These are phyloP conservation scores for Nemania diffusa DNA, from an alignment of 2,329 filamentous ascomycete genomes.

Conservation along the genomic window DNA sequence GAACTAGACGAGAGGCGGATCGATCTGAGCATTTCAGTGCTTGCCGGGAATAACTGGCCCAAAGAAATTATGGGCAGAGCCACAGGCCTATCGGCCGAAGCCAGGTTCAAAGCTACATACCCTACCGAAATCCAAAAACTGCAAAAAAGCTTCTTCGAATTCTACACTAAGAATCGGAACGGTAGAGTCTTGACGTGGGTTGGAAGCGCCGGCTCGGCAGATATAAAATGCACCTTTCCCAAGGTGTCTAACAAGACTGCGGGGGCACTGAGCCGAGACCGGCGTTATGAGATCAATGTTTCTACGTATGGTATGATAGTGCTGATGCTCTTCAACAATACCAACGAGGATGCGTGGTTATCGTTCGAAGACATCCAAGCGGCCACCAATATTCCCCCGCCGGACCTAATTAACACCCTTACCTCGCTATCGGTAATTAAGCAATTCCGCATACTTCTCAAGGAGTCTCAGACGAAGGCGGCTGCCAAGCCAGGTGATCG, in stretches of 20 bases:
- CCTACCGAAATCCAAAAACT: constrained; percentile 78
- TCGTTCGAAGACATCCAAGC: constrained; percentile 83
- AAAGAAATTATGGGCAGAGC: constrained; percentile 81
- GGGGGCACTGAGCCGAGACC: constrained; percentile 67
- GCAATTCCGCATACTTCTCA: constrained; percentile 76
- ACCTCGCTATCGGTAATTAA: constrained; percentile 87
- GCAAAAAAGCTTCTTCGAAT: constrained; percentile 87
- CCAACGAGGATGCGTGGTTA: constrained; percentile 63
- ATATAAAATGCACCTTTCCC: constrained; percentile 83
- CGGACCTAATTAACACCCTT: constrained; percentile 80
- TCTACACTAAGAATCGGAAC: constrained; percentile 87
- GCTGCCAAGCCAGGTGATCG: constrained; percentile 76
- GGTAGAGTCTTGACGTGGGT: constrained; percentile 90
- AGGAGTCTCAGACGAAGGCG: constrained; percentile 81
- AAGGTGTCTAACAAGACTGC: constrained; percentile 76
- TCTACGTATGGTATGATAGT: constrained; percentile 94
- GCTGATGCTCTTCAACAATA: constrained; percentile 86
- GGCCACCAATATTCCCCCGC: constrained; percentile 78
- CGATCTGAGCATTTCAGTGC: constrained; percentile 84
- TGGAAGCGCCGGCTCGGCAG: constrained; percentile 77
- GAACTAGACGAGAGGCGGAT: constrained; percentile 69
- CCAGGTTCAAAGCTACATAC: constrained; percentile 71
- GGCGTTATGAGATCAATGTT: constrained; percentile 89
- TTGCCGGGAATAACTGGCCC: constrained; percentile 96
- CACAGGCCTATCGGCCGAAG: constrained; percentile 60